phyloP scores from a whole-genome alignment of 2,329 filamentous ascomycete species.

The Rhynchosporium secalis region DNA sequence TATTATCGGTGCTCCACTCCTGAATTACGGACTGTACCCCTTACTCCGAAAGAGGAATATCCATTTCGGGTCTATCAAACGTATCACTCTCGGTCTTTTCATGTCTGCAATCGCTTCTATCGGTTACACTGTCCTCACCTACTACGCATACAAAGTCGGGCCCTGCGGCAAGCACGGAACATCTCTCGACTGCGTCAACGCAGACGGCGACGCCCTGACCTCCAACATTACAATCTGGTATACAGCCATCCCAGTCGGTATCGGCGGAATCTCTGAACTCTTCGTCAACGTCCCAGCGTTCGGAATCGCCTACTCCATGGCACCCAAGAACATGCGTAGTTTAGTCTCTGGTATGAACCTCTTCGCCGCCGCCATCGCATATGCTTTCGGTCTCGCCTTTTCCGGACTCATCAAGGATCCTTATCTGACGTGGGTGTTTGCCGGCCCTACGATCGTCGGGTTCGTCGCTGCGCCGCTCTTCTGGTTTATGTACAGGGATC shows the following conservation, averaged over 20 bases:
- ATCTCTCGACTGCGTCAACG: conserved; percentile 26
- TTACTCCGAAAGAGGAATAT: conserved; percentile 61
- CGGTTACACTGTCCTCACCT: conserved; percentile 55
- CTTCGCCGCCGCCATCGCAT: conserved; percentile 49
- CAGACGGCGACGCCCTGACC: conserved; percentile 26
- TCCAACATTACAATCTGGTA: conserved; percentile 45
- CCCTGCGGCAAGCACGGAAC: conserved; percentile 53
- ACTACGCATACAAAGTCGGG: conserved; percentile 63
- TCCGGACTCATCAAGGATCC: conserved; percentile 51
- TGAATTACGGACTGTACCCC: conserved; percentile 69
- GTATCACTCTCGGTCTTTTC: conserved; percentile 70
- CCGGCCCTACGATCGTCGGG: conserved; percentile 49
- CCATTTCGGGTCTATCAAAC: conserved; percentile 71
- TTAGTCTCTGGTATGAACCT: conserved; percentile 52
- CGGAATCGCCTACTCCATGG: conserved; percentile 53
- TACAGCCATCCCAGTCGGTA: conserved; percentile 54
- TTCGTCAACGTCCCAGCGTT: conserved; percentile 54
- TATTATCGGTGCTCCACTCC: conserved; percentile 70
- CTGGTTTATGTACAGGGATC: conserved; percentile 49
- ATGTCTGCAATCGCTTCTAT: conserved; percentile 61
- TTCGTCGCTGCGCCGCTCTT: conserved; percentile 47
- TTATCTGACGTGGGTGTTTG: conserved; percentile 52
- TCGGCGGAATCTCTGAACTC: conserved; percentile 53
- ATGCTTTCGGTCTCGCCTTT: conserved; percentile 47
- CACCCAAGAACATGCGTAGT: conserved; percentile 53